Evolutionary conservation across 805 yeast species (phyloP), one percentile per base, ranked within the genome.

Genomic region (Hanseniaspora occidentalis): DNA sequence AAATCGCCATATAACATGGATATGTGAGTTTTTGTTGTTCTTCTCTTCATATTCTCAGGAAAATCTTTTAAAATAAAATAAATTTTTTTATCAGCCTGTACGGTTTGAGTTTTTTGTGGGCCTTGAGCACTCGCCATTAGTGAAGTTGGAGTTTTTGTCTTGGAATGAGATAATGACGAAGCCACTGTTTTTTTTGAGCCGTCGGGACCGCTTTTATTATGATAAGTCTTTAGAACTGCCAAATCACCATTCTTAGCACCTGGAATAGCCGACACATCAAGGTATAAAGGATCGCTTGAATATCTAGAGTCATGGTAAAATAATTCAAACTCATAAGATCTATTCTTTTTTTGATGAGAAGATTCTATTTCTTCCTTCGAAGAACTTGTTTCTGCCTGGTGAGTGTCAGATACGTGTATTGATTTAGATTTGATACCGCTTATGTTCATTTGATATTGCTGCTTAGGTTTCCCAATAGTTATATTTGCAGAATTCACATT

Each of bases 181-280:
- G 29, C n/a, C 14, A 25, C 14, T 25, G 11, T 25, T 25, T 25
- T 13, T 25, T 25, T 7, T 14, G 14, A 7, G 11, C 29, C n/a
- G 29, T 39, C 40, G 23, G 41, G 19, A 16, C 35, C 52, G 10
- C 53, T 50, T 33, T 41, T 41, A 33, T 51, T 52, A 38, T 60
- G 64, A 22, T 70, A 65, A 23, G 77, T 68, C 46, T 66, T 71
- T 35, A 82, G 50, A 55, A 84, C 94, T 18, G 84, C 88, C 6
- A 84, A 59, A 51, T 81, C 84, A 14, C 94, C 95, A n/a, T 69
- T 75, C 40, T 65, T 64, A 1, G 83, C 72, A 1, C 79, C 81
- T 0, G 84, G 80, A 0, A 84, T 47, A 3, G 73, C 61, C 0
- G 64, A 51, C 16, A 77, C 58, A 51, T 84, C 88, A 1, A 86